Evolutionary conservation across 2,329 filamentous ascomycete species (phyloP).

Genomic region (Sphaerulina vaccinii): DNA sequence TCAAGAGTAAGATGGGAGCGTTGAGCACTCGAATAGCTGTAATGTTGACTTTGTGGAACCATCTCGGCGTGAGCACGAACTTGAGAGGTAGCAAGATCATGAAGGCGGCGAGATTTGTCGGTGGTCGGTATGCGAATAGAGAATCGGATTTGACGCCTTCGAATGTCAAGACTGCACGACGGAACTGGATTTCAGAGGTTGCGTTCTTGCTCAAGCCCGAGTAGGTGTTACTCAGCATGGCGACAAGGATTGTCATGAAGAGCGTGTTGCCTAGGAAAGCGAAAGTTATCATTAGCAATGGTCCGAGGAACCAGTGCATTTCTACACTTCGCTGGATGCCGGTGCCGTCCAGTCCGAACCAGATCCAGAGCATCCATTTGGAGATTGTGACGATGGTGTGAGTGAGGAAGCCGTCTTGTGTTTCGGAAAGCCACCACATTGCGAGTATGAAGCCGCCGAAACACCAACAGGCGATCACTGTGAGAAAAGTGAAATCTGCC

Average conservation of each 20-base stretch:
- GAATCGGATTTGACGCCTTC: constrained; percentile 84
- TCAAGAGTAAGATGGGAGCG: constrained; percentile 68
- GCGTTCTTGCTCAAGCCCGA: constrained; percentile 74
- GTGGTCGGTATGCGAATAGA: constrained; percentile 77
- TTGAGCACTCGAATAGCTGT: constrained; percentile 72
- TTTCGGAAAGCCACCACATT: constrained; percentile 73
- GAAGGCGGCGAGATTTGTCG: constrained; percentile 78
- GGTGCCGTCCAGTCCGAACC: constrained; percentile 78
- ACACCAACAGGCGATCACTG: constrained; percentile 74
- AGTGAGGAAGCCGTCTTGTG: constrained; percentile 41
- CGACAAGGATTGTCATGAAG: constrained; percentile 85
- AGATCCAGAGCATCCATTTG: constrained; percentile 92
- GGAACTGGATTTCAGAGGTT: constrained; percentile 79
- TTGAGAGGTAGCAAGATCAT: constrained; percentile 73
- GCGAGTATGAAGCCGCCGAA: constrained; percentile 79
- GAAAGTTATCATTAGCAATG: constrained; percentile 77
- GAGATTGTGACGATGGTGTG: constrained; percentile 64
- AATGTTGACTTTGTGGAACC: constrained; percentile 90
- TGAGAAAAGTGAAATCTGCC: constrained; percentile 77
- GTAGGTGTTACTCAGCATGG: constrained; percentile 83
- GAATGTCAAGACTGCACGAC: constrained; percentile 75
- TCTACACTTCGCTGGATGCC: constrained; percentile 59
- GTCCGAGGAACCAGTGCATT: constrained; percentile 78
- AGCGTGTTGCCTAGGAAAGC: constrained; percentile 83
- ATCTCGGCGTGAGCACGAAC: constrained; percentile 72